Evolutionary conservation across 83 land plant genomes (phyloP).

Genomic region (Picea mariana): DNA sequence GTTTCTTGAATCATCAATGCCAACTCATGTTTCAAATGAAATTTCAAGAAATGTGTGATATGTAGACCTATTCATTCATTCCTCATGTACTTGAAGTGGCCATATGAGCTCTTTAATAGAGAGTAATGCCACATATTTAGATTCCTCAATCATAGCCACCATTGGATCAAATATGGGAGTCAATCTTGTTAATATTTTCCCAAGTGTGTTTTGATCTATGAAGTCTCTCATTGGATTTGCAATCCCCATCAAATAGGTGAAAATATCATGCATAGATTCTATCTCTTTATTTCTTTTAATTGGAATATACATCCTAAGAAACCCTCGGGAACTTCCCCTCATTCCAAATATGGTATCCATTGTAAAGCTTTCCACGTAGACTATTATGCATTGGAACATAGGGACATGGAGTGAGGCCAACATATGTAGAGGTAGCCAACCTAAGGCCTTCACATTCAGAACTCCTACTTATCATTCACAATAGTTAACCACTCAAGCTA

Average conservation of each 20-base stretch:
- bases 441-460: no score
- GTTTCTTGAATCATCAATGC: neutral
- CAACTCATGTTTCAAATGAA: neutral
- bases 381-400: no score
- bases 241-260: neutral
- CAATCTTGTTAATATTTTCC: no score
- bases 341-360: no score
- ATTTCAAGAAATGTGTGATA: neutral
- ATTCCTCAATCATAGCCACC: neutral
- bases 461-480: no score
- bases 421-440: no score
- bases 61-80: neutral
- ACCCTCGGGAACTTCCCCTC: no score
- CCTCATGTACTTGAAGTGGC: neutral
- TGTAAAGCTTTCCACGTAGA: no score
- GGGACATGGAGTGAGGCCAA: no score
- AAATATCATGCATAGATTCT: neutral
- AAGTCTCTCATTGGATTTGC: neutral
- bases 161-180: neutral
- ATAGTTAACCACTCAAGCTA: no score
- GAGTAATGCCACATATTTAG: neutral
- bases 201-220: no score
- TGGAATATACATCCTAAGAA: no score
- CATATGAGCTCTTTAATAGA: neutral
- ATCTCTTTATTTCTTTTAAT: neutral